Evolutionary conservation across 1,139 yeast genomes (phyloP), one percentile per base, ranked within the genome.

Genomic region (Diutina neorugosa): DNA sequence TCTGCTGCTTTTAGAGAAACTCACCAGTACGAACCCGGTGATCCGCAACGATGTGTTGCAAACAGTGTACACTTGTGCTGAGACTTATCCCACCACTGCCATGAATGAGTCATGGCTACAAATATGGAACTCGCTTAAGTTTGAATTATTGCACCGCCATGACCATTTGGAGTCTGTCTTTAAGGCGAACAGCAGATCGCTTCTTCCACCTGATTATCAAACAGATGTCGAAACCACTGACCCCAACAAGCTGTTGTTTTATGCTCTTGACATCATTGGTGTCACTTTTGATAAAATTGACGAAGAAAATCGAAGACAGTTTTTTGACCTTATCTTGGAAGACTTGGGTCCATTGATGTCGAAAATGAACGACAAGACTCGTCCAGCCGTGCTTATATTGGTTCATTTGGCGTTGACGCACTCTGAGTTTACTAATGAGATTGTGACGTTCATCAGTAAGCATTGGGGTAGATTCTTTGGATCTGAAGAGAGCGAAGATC

Each of bases 71-170:
- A 67, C 69, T 1, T 85, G 95, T 58, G 69, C 87, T 6, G 67
- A 73, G 34, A 66, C 64, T 8, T 88, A 85, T 61, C 70, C 77
- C 0, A 60, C 68, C 0, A 73, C 71, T 12, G 69, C 78, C 0
- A 59, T 82, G n/a, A 70, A 71, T 37, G 73, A 74, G 16, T 76
- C 79, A 62, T 90, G 96, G 91, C 65, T 78, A 27, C 78, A 84
- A 2, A 63, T 93, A 7, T 93, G 97, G 96, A 86, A 87, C 59
- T 89, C 96, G 0, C 70, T 93, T 53, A 93, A 91, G 63, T 90
- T 81, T 64, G 97, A 93, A 63, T 76, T 93, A 25, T 71, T 91
- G 56, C 96, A 91, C 65, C 82, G 83, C 51, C 31, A 40, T 16
- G 34, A 21, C 19, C 19, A n/a, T 25, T 87, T 84, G 54, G 65